Evolutionary conservation across 2,329 filamentous ascomycete species (phyloP).

Genomic region (Ophiocordyceps polyrhachis-furcata): DNA sequence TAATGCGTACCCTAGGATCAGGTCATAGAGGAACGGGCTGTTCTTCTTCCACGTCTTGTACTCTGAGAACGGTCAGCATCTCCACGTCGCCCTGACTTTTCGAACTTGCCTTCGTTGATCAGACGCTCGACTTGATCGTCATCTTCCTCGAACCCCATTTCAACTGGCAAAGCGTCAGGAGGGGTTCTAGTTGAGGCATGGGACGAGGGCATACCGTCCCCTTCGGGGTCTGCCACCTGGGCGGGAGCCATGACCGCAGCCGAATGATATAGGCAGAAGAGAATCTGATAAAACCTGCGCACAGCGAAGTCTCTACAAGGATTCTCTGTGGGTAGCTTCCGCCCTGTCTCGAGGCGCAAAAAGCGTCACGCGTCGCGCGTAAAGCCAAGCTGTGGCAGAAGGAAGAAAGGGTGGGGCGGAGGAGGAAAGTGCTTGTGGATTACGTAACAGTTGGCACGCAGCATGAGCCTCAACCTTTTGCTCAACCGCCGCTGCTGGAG

Average conservation of each 20-base stretch:
- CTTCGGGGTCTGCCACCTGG: constrained; percentile 16
- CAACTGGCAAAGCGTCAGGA: constrained; percentile 9
- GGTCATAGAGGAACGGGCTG: constrained; percentile 92
- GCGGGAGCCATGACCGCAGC: constrained; percentile 15
- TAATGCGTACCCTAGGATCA: constrained; percentile 56
- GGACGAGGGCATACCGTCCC: constrained; percentile 11
- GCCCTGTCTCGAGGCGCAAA: background rate
- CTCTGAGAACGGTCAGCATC: constrained; percentile 31
- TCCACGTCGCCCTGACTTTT: too few relatives aligned
- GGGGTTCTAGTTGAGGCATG: background rate
- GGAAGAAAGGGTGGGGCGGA: too few relatives aligned
- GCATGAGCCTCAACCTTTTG: background rate
- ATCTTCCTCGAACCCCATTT: constrained; percentile 43
- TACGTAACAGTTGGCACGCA: background rate
- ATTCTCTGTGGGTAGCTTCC: background rate
- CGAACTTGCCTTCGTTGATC: constrained; percentile 66
- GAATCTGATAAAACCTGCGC: too few relatives aligned
- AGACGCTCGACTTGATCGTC: constrained; percentile 63
- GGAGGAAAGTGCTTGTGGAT: background rate
- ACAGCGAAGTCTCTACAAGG: too few relatives aligned
- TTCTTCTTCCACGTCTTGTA: constrained; percentile 99
- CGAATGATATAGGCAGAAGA: background rate
- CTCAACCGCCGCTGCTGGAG: background rate
- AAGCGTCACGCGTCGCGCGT: constrained; percentile 18
- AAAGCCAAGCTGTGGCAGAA: constrained; percentile 15